A percentile compares a stretch with the other conserved stretches of the same genome.
phyloP scores from a whole-genome alignment of 305 asterid genomes.

The Lippia alba region DNA sequence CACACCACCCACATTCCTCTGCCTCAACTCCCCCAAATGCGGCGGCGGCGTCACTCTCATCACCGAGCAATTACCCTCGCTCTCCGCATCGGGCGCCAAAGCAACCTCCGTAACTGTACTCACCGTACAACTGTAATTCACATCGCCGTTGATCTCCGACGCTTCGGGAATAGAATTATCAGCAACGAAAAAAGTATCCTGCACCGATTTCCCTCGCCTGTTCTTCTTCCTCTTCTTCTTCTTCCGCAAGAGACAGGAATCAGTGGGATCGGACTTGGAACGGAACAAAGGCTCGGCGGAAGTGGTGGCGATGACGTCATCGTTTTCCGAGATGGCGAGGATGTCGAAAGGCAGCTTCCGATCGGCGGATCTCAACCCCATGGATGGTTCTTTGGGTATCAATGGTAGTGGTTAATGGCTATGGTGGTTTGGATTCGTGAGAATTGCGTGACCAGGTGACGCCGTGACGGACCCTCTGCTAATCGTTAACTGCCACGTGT shows the following conservation, averaged over 20 bases:
- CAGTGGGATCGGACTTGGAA: conserved; percentile 62
- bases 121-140: conserved; percentile 44
- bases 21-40: conserved; percentile 69
- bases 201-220: conserved; percentile 36
- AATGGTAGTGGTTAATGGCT: conserved; percentile 8
- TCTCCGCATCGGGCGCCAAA: conserved; percentile 43
- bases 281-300: conserved; percentile 37
- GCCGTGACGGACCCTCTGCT: conserved; percentile 16
- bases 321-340: conserved; percentile 49
- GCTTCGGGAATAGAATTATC: conserved; percentile 33
- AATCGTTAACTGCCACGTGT: conserved; percentile 33
- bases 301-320: conserved; percentile 40
- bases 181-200: conserved; percentile 25
- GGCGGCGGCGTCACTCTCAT: conserved; percentile 29
- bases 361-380: conserved; percentile 67
- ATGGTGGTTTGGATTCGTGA: neutral
- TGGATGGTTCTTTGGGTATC: conserved; percentile 33
- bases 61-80: conserved; percentile 46
- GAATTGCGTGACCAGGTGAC: conserved; percentile 30
- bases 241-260: conserved; percentile 39
- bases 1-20: conserved; percentile 69
- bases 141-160: conserved; percentile 37
- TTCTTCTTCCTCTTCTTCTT: conserved; percentile 53
- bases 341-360: conserved; percentile 73
- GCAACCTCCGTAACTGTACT: conserved; percentile 46